Base-by-base conservation (phyloP, 108 stramenopile species). In the Pelagomonas calceolata region DNA sequence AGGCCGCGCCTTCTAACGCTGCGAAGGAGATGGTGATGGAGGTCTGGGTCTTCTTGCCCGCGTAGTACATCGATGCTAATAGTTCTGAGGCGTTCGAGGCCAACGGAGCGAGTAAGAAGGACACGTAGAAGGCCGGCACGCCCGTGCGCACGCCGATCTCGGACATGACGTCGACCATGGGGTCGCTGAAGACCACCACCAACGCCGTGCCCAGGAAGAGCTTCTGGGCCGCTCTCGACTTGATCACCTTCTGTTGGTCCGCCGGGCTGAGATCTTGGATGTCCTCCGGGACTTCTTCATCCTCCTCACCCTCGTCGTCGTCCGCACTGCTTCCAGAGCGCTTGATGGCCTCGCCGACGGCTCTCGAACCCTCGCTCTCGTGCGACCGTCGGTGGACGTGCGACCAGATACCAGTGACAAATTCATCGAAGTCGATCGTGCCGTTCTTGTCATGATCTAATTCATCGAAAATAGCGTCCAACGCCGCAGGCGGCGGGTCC, bases 11-110 rank as follows among this genome's bases (percentile, higher is more conserved):
- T 73, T 88, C 85, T 67, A 97, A 79, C 0, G 91, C 86, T 26
- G 71, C 32, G 37, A 73, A 64, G 15, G 92, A 85, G 65, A 98
- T 92, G 4, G 94, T 88, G 67, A 98, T 94, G 35, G 93, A 91
- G 76, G 91, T 95, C 43, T 82, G 69, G 33, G 94, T 96, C 79
- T 95, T 95, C 85, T 95, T 96, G 15, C 83, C 73, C 9, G 95
- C 92, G 80, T 95, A 98, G 51, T 89, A 91, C 76, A 89, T 85
- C 45, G 90, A 87, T 14, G 95, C 91, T 67, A 98, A 87, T 31
- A 98, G 84, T 80, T 98, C 97, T 64, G 88, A 87, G 7, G 95
- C 93, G 85, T 98, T 98, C 17, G 92, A 93, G 10, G 94, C 95
- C 17, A 98, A 69, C 0, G 97, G 97, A 10, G 97, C 94, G n/a